These are phyloP conservation scores for Lachancea quebecensis DNA, from an alignment of 805 yeast species.

Conservation along the genomic window DNA sequence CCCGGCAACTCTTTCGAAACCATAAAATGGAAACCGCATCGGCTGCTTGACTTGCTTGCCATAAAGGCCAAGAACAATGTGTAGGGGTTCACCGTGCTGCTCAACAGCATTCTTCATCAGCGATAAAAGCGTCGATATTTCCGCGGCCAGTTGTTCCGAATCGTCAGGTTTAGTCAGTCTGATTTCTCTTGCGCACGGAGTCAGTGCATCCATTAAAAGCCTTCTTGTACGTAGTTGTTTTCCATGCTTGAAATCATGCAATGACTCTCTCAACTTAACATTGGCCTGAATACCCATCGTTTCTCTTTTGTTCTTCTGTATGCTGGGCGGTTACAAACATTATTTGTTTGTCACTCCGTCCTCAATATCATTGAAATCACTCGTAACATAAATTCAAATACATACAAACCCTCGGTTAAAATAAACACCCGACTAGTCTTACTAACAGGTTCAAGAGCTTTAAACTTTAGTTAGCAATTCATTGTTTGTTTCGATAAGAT, in stretches of 20 bases:
- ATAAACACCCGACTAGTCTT: too few relatives aligned
- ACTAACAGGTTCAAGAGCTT: too few relatives aligned
- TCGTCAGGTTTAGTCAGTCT: background rate
- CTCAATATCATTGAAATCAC: too few relatives aligned
- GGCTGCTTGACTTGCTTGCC: background rate
- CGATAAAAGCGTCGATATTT: constrained; percentile 14
- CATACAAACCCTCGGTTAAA: too few relatives aligned
- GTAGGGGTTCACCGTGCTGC: constrained; percentile 16
- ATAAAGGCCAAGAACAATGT: constrained; percentile 4
- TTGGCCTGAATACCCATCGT: too few relatives aligned
- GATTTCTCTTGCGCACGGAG: constrained; percentile 8
- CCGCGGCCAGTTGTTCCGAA: background rate
- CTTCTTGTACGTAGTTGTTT: constrained; percentile 3
- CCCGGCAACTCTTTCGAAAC: background rate
- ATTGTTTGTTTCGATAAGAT: constrained; percentile 20
- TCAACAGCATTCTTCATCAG: constrained; percentile 17
- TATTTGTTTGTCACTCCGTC: too few relatives aligned
- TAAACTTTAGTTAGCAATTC: too few relatives aligned
- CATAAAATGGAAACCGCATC: constrained; percentile 11
- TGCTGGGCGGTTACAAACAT: too few relatives aligned
- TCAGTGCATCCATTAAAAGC: constrained; percentile 11
- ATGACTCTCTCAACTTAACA: background rate
- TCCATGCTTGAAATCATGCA: background rate
- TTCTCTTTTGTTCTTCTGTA: too few relatives aligned
- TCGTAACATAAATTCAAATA: too few relatives aligned